phyloP scores from a whole-genome alignment of 768 basidiomycete species.

The Podaxis rugospora region DNA sequence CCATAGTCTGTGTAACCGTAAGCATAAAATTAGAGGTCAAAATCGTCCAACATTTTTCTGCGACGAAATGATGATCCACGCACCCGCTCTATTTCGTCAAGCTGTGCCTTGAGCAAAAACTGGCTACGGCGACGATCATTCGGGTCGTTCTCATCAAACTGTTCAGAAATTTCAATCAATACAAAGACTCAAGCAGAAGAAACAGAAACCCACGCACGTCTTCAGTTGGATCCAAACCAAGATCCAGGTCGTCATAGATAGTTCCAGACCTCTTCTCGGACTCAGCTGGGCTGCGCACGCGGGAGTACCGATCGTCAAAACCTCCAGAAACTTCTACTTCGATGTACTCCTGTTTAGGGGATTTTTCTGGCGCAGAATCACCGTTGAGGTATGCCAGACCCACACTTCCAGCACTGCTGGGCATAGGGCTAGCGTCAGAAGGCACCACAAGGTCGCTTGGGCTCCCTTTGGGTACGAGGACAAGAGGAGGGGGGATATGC shows the following conservation, averaged over 20 bases:
- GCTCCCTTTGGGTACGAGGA: conserved; percentile 37
- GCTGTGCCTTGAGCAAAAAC: conserved; percentile 63
- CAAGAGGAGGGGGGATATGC: conserved; percentile 55
- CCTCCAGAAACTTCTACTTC: conserved; percentile 21
- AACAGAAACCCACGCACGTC: conserved; percentile 30
- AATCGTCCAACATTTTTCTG: not conserved
- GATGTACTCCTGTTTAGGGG: conserved; percentile 2
- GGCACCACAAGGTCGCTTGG: conserved; percentile 29
- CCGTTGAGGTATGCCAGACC: conserved; percentile 43
- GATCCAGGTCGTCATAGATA: conserved; percentile 48
- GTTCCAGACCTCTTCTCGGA: conserved; percentile 45
- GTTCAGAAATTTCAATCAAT: conserved; percentile 17
- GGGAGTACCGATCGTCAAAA: conserved; percentile 33
- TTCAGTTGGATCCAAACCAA: conserved; percentile 42
- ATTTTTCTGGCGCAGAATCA: conserved; percentile 19
- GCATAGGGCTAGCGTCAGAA: conserved; percentile 30
- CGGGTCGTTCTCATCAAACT: conserved; percentile 71
- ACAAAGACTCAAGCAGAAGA: not conserved
- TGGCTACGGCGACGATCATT: conserved; percentile 75
- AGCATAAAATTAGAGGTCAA: conserved; percentile 1
- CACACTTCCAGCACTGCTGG: conserved; percentile 30
- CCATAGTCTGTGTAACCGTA: conserved; percentile 42
- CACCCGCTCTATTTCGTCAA: conserved; percentile 78
- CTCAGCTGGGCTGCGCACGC: conserved; percentile 31
- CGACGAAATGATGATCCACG: conserved; percentile 3